These are phyloP conservation scores for Neoarthrinium moseri DNA, from an alignment of 2,329 filamentous ascomycete genomes.

Conservation along the genomic window DNA sequence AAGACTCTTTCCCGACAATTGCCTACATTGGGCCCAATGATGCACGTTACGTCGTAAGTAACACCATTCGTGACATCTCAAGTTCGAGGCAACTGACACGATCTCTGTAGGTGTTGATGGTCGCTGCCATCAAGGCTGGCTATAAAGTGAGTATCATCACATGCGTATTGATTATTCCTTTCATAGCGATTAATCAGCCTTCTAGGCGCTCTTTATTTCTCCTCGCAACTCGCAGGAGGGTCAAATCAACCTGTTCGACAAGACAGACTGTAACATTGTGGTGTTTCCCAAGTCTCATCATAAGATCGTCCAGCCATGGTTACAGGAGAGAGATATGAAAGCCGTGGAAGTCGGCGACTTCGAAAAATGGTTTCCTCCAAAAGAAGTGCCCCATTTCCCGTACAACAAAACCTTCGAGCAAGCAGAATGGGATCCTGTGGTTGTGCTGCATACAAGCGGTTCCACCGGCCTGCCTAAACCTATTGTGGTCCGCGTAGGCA, in stretches of 20 bases:
- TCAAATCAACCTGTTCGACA: slow-evolving; percentile 42
- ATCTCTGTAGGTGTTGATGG: slow-evolving; percentile 11
- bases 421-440: slow-evolving; percentile 38
- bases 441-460: slow-evolving; percentile 45
- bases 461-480: slow-evolving; percentile 47
- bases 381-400: slow-evolving; percentile 32
- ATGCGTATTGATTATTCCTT: neutral
- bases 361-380: slow-evolving; percentile 34
- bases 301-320: slow-evolving; percentile 32
- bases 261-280: slow-evolving; percentile 39
- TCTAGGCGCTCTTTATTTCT: slow-evolving; percentile 41
- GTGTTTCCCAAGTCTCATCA: slow-evolving; percentile 29
- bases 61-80: no score
- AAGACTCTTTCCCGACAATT: slow-evolving; percentile 33
- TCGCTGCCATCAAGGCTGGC: slow-evolving; percentile 26
- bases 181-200: neutral
- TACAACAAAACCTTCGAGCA: slow-evolving; percentile 41
- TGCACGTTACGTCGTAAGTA: slow-evolving; percentile 20
- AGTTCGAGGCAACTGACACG: no score
- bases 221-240: slow-evolving; percentile 43
- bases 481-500: slow-evolving; percentile 36
- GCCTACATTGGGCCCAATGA: slow-evolving; percentile 43
- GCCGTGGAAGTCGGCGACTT: slow-evolving; percentile 30
- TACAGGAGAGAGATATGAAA: slow-evolving; percentile 36
- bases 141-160: slow-evolving; percentile 29